Conservation (phyloP, 352 stramenopile genomes). For the Globisporangium carolinianum region DNA sequence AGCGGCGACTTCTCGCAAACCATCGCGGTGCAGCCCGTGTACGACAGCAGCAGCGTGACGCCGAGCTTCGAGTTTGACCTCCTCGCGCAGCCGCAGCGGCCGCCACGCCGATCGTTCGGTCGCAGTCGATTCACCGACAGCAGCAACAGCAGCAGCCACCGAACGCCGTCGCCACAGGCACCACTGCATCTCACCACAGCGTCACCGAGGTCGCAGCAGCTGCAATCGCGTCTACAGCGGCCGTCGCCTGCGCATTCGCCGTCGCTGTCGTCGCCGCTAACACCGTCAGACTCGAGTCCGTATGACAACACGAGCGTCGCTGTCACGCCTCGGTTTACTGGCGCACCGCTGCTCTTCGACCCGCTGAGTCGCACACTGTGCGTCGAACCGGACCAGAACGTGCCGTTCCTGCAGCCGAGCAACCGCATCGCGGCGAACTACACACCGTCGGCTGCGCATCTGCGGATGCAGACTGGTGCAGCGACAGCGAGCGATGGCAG, state of each 20-base stretch:
- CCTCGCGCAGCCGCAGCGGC: conserved; percentile 6
- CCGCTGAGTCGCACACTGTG: conserved; percentile 55
- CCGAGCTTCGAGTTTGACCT: conserved; percentile 28
- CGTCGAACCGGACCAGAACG: conserved; percentile 60
- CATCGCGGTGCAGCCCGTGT: conserved; percentile 32
- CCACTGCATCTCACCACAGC: conserved; percentile 1
- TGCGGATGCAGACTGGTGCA: conserved; percentile 35
- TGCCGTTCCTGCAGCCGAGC: conserved; percentile 45
- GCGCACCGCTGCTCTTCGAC: conserved; percentile 39
- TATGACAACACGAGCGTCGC: background rate
- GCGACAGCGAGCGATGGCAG: background rate
- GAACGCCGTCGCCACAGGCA: background rate
- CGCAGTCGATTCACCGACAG: background rate
- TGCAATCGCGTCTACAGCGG: conserved; percentile 9
- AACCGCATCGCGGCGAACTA: conserved; percentile 78
- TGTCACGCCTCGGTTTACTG: background rate
- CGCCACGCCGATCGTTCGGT: background rate
- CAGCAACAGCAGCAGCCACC: background rate
- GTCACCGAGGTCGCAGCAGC: conserved; percentile 23
- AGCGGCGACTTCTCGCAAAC: conserved; percentile 25
- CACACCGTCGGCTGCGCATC: conserved; percentile 26
- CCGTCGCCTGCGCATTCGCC: background rate
- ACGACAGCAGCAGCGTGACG: conserved; percentile 14
- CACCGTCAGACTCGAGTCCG: background rate
- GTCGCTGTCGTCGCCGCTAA: background rate